Evolutionary conservation across 2,329 filamentous ascomycete species (phyloP).

Genomic region (Chrysosporium queenslandicum): DNA sequence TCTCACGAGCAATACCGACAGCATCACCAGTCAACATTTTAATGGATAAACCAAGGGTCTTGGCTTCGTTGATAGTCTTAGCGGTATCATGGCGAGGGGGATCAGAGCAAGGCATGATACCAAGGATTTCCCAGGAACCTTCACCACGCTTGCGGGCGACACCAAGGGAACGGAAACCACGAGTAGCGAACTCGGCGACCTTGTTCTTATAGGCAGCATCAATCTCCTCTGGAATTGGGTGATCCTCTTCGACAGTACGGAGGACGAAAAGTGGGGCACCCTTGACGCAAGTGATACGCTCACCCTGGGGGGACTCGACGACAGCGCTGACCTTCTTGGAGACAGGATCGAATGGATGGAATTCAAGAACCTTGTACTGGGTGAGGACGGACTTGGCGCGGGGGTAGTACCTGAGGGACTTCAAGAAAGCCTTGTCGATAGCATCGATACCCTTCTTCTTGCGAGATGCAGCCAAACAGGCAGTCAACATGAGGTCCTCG

Average conservation of each 20-base stretch:
- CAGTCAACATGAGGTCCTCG: conserved; percentile 85
- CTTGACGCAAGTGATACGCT: conserved; percentile 82
- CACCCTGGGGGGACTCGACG: conserved; percentile 72
- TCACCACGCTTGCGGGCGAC: conserved; percentile 81
- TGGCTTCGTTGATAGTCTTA: conserved; percentile 82
- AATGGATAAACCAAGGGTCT: conserved; percentile 75
- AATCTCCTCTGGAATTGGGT: conserved; percentile 64
- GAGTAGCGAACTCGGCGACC: conserved; percentile 80
- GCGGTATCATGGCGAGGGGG: conserved; percentile 84
- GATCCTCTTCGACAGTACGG: conserved; percentile 77
- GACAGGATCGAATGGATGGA: conserved; percentile 82
- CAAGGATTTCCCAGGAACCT: conserved; percentile 78
- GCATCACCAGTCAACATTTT: conserved; percentile 96
- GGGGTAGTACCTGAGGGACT: conserved; percentile 72
- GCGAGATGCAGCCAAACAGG: conserved; percentile 77
- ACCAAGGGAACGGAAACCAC: conserved; percentile 89
- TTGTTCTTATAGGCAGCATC: conserved; percentile 85
- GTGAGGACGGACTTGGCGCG: conserved; percentile 67
- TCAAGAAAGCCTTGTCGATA: conserved; percentile 90
- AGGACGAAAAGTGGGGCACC: conserved; percentile 80
- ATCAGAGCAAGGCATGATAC: conserved; percentile 90
- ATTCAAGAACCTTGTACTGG: conserved; percentile 77
- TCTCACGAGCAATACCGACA: conserved; percentile 85
- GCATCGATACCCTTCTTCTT: conserved; percentile 95
- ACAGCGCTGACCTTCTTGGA: conserved; percentile 85